These are phyloP conservation scores for Micractinium sp. DNA, from an alignment of 139 green algal species.

Conservation along the genomic window DNA sequence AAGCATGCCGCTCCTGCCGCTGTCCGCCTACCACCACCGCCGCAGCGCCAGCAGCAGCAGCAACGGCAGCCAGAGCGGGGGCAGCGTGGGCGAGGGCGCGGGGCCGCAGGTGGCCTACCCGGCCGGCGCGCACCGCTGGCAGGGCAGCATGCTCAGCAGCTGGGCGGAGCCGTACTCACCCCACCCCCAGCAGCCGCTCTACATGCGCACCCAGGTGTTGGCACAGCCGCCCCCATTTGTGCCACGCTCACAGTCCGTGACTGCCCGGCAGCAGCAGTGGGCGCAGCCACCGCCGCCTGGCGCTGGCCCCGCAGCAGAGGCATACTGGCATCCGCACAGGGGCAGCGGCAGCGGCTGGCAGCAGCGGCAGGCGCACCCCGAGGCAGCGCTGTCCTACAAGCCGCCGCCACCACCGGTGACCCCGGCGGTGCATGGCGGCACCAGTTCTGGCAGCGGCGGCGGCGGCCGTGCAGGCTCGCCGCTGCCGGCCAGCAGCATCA, in stretches of 20 bases:
- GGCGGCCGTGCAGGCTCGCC: neutral
- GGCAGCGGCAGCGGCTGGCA: conserved; percentile 6
- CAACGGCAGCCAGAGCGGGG: neutral
- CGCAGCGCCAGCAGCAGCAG: conserved; percentile 12
- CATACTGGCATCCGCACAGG: neutral
- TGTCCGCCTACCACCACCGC: neutral
- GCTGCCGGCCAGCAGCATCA: neutral
- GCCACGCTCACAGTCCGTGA: neutral
- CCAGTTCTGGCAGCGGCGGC: neutral
- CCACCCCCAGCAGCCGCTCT: neutral
- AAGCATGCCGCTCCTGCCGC: neutral
- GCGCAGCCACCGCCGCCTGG: neutral
- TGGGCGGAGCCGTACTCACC: neutral
- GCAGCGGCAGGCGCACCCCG: neutral
- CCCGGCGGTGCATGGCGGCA: neutral
- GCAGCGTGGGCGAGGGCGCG: neutral
- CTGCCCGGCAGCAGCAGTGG: neutral
- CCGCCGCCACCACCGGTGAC: neutral
- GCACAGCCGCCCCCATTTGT: neutral
- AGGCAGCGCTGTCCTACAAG: neutral
- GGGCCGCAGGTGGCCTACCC: neutral
- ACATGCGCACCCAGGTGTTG: neutral
- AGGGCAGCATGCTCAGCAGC: neutral
- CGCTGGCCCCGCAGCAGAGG: neutral
- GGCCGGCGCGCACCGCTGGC: neutral